Conservation (phyloP, 2,329 filamentous ascomycete species). For the Clonostachys rosea region DNA sequence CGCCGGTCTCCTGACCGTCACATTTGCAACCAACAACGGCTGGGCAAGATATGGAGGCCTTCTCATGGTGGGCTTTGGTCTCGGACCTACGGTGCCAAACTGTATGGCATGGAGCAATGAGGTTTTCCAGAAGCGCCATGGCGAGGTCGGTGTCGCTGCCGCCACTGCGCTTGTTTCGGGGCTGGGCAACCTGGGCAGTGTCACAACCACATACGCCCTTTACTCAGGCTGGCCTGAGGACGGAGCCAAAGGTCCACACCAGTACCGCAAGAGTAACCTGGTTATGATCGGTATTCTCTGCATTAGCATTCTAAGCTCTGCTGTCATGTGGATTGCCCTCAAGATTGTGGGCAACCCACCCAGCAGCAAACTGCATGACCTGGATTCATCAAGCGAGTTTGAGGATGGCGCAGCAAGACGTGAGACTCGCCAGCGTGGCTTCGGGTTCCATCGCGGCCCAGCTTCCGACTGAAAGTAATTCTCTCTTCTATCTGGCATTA, state of each 20-base stretch:
- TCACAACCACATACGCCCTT: slow-evolving; percentile 83
- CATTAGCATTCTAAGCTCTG: slow-evolving; percentile 69
- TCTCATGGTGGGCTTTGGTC: slow-evolving; percentile 84
- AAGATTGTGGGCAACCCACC: slow-evolving; percentile 51
- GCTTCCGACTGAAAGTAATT: neutral
- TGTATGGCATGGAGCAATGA: slow-evolving; percentile 93
- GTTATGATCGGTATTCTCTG: slow-evolving; percentile 84
- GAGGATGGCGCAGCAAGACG: slow-evolving; percentile 58
- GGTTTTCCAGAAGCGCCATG: slow-evolving; percentile 84
- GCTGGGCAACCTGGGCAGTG: slow-evolving; percentile 79
- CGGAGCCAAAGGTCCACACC: slow-evolving; percentile 58
- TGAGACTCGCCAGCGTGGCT: slow-evolving; percentile 54
- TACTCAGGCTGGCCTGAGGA: slow-evolving; percentile 86
- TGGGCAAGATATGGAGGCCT: slow-evolving; percentile 87
- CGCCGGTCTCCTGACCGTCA: slow-evolving; percentile 72
- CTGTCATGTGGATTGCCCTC: slow-evolving; percentile 64
- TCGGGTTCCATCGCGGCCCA: slow-evolving; percentile 31
- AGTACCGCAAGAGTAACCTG: slow-evolving; percentile 79
- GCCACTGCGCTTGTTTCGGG: slow-evolving; percentile 83
- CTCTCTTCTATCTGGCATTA: neutral
- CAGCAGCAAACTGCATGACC: slow-evolving; percentile 36
- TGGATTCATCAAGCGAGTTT: slow-evolving; percentile 35
- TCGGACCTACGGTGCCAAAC: slow-evolving; percentile 86
- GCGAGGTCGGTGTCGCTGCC: slow-evolving; percentile 85
- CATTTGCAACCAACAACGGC: slow-evolving; percentile 63